Evolutionary conservation across 2,329 filamentous ascomycete genomes (phyloP).

Genomic region (Fusarium pininemorale): DNA sequence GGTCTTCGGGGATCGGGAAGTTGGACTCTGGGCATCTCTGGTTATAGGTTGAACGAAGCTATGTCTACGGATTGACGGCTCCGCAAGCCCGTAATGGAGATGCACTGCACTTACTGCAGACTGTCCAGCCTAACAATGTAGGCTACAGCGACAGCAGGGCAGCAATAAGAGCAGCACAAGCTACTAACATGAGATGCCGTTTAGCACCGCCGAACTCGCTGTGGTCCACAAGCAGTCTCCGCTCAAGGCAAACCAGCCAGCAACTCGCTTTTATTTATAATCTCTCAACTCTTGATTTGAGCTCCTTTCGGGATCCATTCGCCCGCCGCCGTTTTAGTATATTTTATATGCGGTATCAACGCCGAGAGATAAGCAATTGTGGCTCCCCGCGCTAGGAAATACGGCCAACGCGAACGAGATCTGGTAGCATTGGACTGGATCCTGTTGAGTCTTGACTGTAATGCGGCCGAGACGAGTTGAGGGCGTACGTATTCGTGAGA

Average conservation of each 20-base stretch:
- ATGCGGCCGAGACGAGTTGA: slow-evolving; percentile 15
- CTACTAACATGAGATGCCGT: slow-evolving; percentile 3
- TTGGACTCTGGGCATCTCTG: slow-evolving; percentile 13
- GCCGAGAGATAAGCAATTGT: slow-evolving; percentile 38
- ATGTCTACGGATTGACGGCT: slow-evolving; percentile 25
- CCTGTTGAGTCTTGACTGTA: slow-evolving; percentile 8
- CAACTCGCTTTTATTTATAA: slow-evolving; percentile 45
- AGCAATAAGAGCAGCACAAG: not conserved
- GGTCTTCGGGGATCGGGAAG: slow-evolving; percentile 33
- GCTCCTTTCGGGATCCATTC: slow-evolving; percentile 28
- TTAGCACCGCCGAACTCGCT: slow-evolving; percentile 39
- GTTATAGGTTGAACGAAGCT: slow-evolving; percentile 17
- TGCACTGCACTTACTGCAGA: slow-evolving; percentile 1
- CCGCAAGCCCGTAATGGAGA: slow-evolving; percentile 30
- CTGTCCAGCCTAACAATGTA: not conserved
- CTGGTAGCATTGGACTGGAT: slow-evolving; percentile 5
- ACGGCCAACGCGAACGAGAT: slow-evolving; percentile 24
- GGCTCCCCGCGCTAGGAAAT: slow-evolving; percentile 34
- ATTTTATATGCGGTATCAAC: slow-evolving; percentile 8
- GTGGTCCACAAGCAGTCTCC: slow-evolving; percentile 35
- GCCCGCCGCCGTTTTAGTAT: slow-evolving; percentile 25
- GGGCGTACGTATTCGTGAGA: not conserved
- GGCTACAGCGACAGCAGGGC: not conserved
- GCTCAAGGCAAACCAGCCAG: slow-evolving; percentile 21
- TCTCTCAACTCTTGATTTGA: slow-evolving; percentile 39